These are phyloP conservation scores for Cladosporium halotolerans DNA, from an alignment of 2,329 filamentous ascomycete genomes.

Conservation along the genomic window DNA sequence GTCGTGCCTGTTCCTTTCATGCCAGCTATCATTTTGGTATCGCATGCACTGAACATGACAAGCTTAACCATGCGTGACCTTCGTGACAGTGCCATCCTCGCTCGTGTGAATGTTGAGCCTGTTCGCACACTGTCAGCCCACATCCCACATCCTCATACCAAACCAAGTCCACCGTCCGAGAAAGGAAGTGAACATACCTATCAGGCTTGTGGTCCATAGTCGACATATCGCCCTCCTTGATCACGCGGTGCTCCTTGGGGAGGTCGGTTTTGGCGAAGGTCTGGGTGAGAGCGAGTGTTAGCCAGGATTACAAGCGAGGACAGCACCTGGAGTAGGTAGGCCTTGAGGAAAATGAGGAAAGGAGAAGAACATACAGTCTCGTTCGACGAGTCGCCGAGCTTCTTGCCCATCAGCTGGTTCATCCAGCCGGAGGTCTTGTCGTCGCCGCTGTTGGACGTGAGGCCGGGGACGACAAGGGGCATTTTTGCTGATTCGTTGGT, in stretches of 20 bases:
- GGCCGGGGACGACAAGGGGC: slow-evolving; percentile 47
- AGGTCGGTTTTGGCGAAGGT: slow-evolving; percentile 47
- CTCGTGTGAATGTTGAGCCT: slow-evolving; percentile 45
- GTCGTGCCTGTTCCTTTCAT: no score
- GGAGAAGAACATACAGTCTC: slow-evolving; percentile 33
- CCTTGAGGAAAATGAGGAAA: background rate
- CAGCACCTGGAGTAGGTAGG: background rate
- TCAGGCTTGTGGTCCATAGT: slow-evolving; percentile 45
- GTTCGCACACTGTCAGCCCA: background rate
- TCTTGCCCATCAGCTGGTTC: slow-evolving; percentile 47
- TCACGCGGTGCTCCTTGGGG: slow-evolving; percentile 41
- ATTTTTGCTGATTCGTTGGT: slow-evolving; percentile 25
- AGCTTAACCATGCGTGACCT: slow-evolving; percentile 40
- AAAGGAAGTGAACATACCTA: slow-evolving; percentile 25
- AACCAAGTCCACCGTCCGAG: background rate
- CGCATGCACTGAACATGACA: no score
- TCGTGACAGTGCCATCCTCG: slow-evolving; percentile 43
- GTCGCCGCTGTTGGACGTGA: slow-evolving; percentile 33
- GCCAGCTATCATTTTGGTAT: no score
- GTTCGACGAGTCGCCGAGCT: slow-evolving; percentile 42
- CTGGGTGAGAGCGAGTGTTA: slow-evolving; percentile 22
- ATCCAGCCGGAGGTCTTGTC: slow-evolving; percentile 39
- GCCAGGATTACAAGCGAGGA: background rate
- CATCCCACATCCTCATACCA: background rate
- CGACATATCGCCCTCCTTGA: slow-evolving; percentile 41